A percentile compares a stretch with the other conserved stretches of the same genome.
Conservation (phyloP, 169 alveolate species). For the Plasmodium coatneyi region DNA sequence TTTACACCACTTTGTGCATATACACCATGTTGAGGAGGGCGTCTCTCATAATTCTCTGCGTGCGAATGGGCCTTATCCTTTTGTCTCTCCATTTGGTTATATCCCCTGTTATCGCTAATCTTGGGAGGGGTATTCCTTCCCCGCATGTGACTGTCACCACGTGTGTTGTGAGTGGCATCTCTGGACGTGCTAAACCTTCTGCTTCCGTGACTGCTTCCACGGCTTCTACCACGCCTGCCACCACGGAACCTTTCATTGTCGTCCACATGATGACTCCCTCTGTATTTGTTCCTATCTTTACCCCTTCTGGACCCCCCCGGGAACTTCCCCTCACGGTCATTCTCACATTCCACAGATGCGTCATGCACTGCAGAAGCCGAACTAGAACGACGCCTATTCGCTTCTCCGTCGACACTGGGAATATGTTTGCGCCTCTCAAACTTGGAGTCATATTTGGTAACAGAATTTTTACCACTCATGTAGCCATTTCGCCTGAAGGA, state of each 20-base stretch:
- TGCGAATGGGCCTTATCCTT: not conserved
- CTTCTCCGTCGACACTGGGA: not conserved
- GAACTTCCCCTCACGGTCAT: not conserved
- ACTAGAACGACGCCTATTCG: not conserved
- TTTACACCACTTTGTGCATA: not conserved
- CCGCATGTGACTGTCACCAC: not conserved
- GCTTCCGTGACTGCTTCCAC: not conserved
- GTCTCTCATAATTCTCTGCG: not conserved
- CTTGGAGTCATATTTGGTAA: not conserved
- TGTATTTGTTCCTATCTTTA: not conserved
- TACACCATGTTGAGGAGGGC: not conserved
- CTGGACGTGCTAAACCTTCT: not conserved
- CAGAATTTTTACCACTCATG: not conserved
- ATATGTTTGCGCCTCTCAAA: not conserved
- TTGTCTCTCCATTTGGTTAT: not conserved
- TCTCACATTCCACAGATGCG: not conserved
- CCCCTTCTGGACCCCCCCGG: not conserved
- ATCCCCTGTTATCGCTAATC: not conserved
- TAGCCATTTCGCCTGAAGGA: not conserved
- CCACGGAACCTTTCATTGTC: not conserved
- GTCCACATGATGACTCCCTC: not conserved
- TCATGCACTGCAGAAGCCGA: slow-evolving; percentile 1
- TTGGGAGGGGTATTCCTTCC: not conserved
- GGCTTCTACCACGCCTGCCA: not conserved
- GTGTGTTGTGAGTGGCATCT: not conserved